phyloP scores from a whole-genome alignment of 2,329 filamentous ascomycete genomes.

The Talaromyces sp. region DNA sequence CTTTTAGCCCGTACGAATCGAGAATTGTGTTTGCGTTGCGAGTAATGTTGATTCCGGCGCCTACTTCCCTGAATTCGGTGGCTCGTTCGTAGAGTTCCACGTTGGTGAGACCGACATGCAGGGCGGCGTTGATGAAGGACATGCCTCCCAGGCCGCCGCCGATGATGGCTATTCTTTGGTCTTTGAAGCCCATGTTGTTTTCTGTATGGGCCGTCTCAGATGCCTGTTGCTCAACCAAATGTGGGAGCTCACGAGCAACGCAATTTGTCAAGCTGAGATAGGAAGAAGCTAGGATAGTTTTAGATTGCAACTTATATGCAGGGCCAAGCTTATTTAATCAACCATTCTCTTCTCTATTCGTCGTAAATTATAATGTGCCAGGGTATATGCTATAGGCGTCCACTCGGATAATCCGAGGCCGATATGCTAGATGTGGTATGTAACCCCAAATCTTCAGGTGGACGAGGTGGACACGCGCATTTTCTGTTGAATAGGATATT shows the following conservation, averaged over 20 bases:
- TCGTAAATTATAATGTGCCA: background rate
- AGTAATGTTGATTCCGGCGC: conserved; percentile 40
- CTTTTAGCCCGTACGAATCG: conserved; percentile 33
- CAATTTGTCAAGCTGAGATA: background rate
- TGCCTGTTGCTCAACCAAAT: too few species aligned
- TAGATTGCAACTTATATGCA: background rate
- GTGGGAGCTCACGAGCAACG: too few species aligned
- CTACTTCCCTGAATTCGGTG: conserved; percentile 38
- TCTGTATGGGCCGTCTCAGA: background rate
- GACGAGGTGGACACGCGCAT: background rate
- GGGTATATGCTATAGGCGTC: background rate
- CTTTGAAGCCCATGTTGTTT: conserved; percentile 29
- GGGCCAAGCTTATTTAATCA: background rate
- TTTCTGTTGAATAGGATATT: background rate
- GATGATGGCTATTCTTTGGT: conserved; percentile 35
- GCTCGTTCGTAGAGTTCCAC: conserved; percentile 41
- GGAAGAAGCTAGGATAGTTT: background rate
- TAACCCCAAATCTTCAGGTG: background rate
- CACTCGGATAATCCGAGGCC: background rate
- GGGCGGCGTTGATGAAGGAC: conserved; percentile 11
- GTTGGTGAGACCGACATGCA: conserved; percentile 34
- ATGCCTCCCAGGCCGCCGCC: conserved; percentile 26
- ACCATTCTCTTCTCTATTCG: background rate
- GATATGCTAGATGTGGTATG: background rate
- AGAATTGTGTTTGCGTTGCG: conserved; percentile 38